A percentile compares a stretch with the other conserved stretches of the same genome.
Conservation (phyloP, 2,329 filamentous ascomycete genomes). For the Neofusicoccum cordaticola region DNA sequence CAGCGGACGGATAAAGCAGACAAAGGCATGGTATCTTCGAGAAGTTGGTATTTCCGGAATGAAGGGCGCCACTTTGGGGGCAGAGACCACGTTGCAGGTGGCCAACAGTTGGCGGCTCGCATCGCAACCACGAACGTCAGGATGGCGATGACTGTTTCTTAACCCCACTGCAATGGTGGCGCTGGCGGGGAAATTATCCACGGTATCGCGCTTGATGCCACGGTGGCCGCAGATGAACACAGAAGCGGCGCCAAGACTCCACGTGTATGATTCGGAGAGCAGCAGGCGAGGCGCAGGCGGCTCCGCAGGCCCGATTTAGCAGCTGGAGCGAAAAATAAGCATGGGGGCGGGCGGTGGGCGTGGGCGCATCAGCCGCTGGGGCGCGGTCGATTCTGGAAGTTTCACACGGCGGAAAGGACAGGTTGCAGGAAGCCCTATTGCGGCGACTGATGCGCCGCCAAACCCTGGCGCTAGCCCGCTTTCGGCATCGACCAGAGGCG, state of each 20-base stretch:
- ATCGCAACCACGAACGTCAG: background rate
- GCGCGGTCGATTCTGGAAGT: conserved; percentile 14
- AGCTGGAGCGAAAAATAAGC: background rate
- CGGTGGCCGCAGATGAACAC: background rate
- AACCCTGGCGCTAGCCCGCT: conserved; percentile 13
- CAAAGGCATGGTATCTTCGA: background rate
- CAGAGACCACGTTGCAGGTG: conserved; percentile 8
- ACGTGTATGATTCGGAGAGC: conserved; percentile 3
- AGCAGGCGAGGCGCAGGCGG: background rate
- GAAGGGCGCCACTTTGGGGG: background rate
- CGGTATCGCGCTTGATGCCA: background rate
- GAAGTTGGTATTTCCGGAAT: background rate
- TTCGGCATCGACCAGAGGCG: background rate
- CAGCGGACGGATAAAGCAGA: too few species aligned
- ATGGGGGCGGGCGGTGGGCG: background rate
- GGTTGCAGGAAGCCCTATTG: conserved; percentile 17
- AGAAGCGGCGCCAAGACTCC: conserved; percentile 5
- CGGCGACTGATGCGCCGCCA: conserved; percentile 7
- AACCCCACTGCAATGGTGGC: background rate
- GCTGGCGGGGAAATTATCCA: background rate
- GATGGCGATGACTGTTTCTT: conserved; percentile 1
- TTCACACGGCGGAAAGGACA: conserved; percentile 17
- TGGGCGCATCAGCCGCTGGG: conserved; percentile 1
- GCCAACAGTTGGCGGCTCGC: background rate
- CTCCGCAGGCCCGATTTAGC: background rate